Evolutionary conservation across 1,284 basidiomycete species (phyloP), one percentile per base, ranked within the genome.

Genomic region (Malassezia obtusa): DNA sequence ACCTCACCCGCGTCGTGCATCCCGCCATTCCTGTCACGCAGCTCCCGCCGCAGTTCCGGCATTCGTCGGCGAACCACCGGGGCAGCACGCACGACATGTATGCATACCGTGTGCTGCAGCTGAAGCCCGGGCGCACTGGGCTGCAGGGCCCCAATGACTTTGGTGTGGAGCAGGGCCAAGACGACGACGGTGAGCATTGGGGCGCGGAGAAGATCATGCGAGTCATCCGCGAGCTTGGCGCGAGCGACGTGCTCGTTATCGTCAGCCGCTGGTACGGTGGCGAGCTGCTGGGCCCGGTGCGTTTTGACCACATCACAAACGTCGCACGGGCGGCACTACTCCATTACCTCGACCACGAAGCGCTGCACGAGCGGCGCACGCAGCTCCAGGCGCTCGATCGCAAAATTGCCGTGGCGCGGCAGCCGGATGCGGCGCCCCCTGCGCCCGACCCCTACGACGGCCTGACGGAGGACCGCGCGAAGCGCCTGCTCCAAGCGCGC

Each of bases 281-380:
- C 9, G 81, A 80, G 24, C 77, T 88, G 76, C 71, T 84, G 4
- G 82, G 82, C 2, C 81, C 82, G 10, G 80, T 77, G 10, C 78
- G 87, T n/a, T 89, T 88, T 71, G 74, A 79, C 1, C 86, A 89
- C 62, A 85, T 89, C 57, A 82, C 85, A 67, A 81, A 79, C 4
- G 87, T 84, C 64, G 78, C 86, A 1, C 74, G 78, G 14, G 84
- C 86, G 65, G 86, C 86, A 7, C 84, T 86, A 65, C 78, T 78
- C 22, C 75, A 76, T 26, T 85, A 86, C 77, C 81, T 81, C 57
- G 76, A 78, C 33, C 75, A 79, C 41, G 84, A 86, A 55, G 58
- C 58, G 30, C 39, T 72, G 10, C 52, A 53, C 1, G 57, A 62
- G 35, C 46, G 59, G 1, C 50, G 62, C 12, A 39, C 45, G 47